Evolutionary conservation across 2,329 filamentous ascomycete species (phyloP).

Genomic region (Golovinomyces cichoracearum): DNA sequence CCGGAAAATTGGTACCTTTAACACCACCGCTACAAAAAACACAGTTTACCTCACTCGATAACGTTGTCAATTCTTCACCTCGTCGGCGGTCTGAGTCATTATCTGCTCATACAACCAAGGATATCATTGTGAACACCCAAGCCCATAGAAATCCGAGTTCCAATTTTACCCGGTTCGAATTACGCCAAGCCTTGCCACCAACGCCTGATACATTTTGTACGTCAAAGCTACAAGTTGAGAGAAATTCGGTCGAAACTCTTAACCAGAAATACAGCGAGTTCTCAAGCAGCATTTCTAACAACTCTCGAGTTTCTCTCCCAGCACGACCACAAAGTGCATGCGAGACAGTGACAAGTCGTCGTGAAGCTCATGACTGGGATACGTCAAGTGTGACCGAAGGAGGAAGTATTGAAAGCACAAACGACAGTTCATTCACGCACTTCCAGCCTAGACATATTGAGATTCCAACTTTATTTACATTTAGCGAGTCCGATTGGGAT

Average conservation of each 20-base stretch:
- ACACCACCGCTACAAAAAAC: slow-evolving; percentile 5
- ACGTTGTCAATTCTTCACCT: slow-evolving; percentile 21
- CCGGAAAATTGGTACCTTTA: slow-evolving; percentile 4
- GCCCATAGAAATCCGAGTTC: slow-evolving; percentile 7
- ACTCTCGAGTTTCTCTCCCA: slow-evolving; percentile 7
- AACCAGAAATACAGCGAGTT: slow-evolving; percentile 2
- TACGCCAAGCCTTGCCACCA: slow-evolving; percentile 12
- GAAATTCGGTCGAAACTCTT: slow-evolving; percentile 25
- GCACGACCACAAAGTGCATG: slow-evolving; percentile 13
- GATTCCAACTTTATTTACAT: slow-evolving; percentile 11
- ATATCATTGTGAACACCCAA: slow-evolving; percentile 5
- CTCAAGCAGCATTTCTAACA: slow-evolving; percentile 8
- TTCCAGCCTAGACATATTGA: slow-evolving; percentile 5
- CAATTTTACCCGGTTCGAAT: slow-evolving; percentile 14
- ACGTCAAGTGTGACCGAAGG: slow-evolving; percentile 11
- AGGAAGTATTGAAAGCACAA: slow-evolving; percentile 7
- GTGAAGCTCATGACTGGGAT: slow-evolving; percentile 16
- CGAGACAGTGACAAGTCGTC: slow-evolving; percentile 14
- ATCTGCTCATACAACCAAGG: not conserved
- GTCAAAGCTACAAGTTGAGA: slow-evolving; percentile 16
- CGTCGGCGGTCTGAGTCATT: slow-evolving; percentile 25
- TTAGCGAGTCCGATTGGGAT: slow-evolving; percentile 9
- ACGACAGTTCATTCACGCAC: slow-evolving; percentile 6
- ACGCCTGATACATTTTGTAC: slow-evolving; percentile 16
- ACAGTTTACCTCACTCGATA: slow-evolving; percentile 22